phyloP scores from a whole-genome alignment of 192 early-diverging fungal genomes.

The Phycomyces blakesleeanus region DNA sequence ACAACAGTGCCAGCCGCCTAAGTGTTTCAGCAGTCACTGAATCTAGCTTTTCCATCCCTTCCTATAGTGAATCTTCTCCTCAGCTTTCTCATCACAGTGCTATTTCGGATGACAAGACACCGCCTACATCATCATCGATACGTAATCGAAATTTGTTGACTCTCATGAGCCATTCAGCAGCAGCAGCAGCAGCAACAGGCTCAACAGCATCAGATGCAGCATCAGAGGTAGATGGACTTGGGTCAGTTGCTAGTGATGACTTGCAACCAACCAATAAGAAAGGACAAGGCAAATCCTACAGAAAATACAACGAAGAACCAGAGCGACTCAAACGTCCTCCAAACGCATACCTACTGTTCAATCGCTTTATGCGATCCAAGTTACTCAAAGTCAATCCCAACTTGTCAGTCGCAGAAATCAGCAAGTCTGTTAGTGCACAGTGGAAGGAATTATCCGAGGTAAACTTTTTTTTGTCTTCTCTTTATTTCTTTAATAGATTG shows the following conservation, averaged over 20 bases:
- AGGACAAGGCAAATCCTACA: not conserved
- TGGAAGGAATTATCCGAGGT: constrained; percentile 47
- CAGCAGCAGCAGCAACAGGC: constrained; percentile 1
- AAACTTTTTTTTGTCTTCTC: not conserved
- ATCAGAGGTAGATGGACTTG: too few relatives aligned
- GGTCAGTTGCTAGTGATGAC: not conserved
- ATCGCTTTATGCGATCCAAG: constrained; percentile 54
- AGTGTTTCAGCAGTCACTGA: not conserved
- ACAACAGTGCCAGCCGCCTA: not conserved
- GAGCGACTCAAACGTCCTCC: constrained; percentile 50
- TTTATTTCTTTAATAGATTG: not conserved
- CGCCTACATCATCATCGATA: not conserved
- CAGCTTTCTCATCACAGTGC: not conserved
- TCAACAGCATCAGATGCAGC: not conserved
- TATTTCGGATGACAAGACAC: not conserved
- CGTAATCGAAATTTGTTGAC: too few relatives aligned
- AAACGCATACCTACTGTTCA: constrained; percentile 59
- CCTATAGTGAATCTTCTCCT: not conserved
- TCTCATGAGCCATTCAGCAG: not conserved
- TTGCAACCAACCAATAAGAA: not conserved
- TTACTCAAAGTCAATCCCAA: constrained; percentile 51
- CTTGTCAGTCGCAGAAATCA: constrained; percentile 56
- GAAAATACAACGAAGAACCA: constrained; percentile 15
- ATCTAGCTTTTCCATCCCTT: not conserved
- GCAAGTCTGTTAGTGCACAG: constrained; percentile 48